These are phyloP conservation scores for Agarophyton chilense DNA, from an alignment of 23 red algal species.

Conservation along the genomic window DNA sequence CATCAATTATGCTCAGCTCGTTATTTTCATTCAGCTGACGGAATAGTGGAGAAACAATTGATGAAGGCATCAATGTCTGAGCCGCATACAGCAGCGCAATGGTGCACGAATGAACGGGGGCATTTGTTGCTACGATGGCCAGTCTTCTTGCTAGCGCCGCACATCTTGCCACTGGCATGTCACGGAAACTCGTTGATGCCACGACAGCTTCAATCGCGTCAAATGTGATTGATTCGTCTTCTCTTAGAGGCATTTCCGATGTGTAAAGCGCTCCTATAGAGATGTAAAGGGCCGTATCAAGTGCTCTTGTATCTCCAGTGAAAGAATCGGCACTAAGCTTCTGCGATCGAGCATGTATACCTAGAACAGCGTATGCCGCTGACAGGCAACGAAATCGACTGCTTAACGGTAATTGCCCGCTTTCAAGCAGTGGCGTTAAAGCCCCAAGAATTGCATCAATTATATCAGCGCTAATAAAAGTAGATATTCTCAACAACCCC, in stretches of 20 bases:
- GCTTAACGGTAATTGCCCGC: constrained; percentile 28
- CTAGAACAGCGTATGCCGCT: constrained; percentile 62
- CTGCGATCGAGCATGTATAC: constrained; percentile 42
- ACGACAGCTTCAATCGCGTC: constrained; percentile 55
- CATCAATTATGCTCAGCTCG: neutral
- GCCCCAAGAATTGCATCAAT: constrained; percentile 63
- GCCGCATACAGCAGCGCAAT: constrained; percentile 46
- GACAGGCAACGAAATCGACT: constrained; percentile 58
- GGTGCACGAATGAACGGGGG: constrained; percentile 52
- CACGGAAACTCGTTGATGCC: constrained; percentile 29
- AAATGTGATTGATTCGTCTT: constrained; percentile 54
- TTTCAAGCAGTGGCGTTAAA: constrained; percentile 39
- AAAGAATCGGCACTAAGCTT: constrained; percentile 60
- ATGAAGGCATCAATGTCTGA: constrained; percentile 32
- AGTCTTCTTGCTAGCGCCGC: constrained; percentile 47
- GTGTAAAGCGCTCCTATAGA: constrained; percentile 43
- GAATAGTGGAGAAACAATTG: constrained; percentile 51
- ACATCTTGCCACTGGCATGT: constrained; percentile 28
- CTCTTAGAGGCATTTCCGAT: constrained; percentile 17
- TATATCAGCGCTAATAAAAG: constrained; percentile 52
- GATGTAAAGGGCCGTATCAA: constrained; percentile 57
- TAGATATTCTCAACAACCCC: constrained; percentile 46
- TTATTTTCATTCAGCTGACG: constrained; percentile 24
- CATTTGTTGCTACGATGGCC: constrained; percentile 32
- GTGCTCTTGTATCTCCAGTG: constrained; percentile 51